These are phyloP conservation scores for Trapa bicornis DNA, from an alignment of 345 rosid species.

Conservation along the genomic window DNA sequence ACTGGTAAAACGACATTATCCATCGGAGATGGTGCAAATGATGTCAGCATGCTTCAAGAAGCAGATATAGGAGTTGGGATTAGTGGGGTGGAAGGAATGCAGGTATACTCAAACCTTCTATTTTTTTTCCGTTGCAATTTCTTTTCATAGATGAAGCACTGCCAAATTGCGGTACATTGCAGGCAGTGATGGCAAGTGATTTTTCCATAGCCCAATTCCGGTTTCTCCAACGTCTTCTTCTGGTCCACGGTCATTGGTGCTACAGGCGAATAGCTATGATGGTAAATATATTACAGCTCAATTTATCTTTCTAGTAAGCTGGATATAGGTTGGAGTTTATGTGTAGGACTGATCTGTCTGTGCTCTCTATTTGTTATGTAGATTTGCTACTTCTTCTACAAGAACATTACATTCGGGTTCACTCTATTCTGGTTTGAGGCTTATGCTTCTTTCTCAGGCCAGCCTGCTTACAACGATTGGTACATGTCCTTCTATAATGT, in stretches of 20 bases:
- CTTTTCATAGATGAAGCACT: neutral
- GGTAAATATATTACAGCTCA: slow-evolving; percentile 26
- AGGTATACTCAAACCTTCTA: slow-evolving; percentile 23
- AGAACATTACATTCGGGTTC: slow-evolving; percentile 82
- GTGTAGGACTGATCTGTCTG: neutral
- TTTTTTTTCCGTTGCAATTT: neutral
- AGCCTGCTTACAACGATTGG: slow-evolving; percentile 94
- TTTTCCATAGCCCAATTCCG: slow-evolving; percentile 81
- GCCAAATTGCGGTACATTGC: slow-evolving; percentile 12
- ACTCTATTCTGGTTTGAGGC: slow-evolving; percentile 94
- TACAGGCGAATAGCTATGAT: slow-evolving; percentile 80
- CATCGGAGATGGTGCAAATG: slow-evolving; percentile 93
- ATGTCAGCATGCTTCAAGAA: slow-evolving; percentile 94
- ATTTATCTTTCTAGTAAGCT: neutral
- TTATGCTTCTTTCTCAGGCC: slow-evolving; percentile 80
- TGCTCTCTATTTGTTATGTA: slow-evolving; percentile 20
- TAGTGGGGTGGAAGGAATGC: slow-evolving; percentile 95
- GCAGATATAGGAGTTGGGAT: slow-evolving; percentile 97
- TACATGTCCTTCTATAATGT: slow-evolving; percentile 85
- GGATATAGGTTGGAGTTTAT: neutral
- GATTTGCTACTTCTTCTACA: slow-evolving; percentile 97
- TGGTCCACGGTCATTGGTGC: slow-evolving; percentile 98
- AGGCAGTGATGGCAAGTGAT: slow-evolving; percentile 98
- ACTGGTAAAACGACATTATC: slow-evolving; percentile 55
- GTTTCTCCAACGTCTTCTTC: slow-evolving; percentile 62